These are phyloP conservation scores for Triangularia verruculosa DNA, from an alignment of 2,329 filamentous ascomycete species.

Conservation along the genomic window DNA sequence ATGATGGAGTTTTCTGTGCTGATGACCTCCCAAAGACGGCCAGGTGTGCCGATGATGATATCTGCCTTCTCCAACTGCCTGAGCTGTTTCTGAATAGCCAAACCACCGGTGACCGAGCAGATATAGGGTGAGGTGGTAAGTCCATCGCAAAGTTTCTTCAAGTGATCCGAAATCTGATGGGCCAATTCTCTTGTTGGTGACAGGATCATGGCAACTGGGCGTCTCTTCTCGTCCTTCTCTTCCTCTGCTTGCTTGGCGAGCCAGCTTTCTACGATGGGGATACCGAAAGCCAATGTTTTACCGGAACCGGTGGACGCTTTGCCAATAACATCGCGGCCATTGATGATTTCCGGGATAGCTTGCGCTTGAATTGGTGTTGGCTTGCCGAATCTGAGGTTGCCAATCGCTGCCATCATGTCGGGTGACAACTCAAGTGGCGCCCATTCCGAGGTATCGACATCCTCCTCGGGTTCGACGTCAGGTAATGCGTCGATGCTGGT, in stretches of 20 bases:
- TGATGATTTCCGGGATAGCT: conserved; percentile 77
- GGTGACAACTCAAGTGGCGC: conserved; percentile 68
- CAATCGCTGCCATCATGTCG: conserved; percentile 68
- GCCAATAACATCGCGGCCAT: conserved; percentile 86
- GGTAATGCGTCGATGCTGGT: conserved; percentile 53
- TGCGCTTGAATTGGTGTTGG: conserved; percentile 80
- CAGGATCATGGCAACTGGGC: conserved; percentile 74
- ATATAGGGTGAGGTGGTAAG: conserved; percentile 64
- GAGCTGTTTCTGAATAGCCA: conserved; percentile 94
- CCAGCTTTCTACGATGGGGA: conserved; percentile 87
- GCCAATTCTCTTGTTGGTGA: conserved; percentile 92
- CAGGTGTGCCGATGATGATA: conserved; percentile 90
- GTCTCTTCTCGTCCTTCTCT: conserved; percentile 39
- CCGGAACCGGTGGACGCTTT: conserved; percentile 96
- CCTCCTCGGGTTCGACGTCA: conserved; percentile 51
- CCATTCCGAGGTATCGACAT: conserved; percentile 78
- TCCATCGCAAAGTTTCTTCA: conserved; percentile 68
- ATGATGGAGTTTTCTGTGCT: conserved; percentile 70
- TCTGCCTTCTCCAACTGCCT: conserved; percentile 80
- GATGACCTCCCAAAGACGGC: conserved; percentile 90
- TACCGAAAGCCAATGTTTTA: conserved; percentile 91
- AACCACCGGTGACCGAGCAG: conserved; percentile 86
- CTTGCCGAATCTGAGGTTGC: conserved; percentile 73
- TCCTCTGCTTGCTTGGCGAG: conserved; percentile 41
- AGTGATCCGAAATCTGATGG: conserved; percentile 82